Evolutionary conservation across 2,329 filamentous ascomycete genomes (phyloP), one percentile per base, ranked within the genome.

Genomic region (Calonectria crousiana): DNA sequence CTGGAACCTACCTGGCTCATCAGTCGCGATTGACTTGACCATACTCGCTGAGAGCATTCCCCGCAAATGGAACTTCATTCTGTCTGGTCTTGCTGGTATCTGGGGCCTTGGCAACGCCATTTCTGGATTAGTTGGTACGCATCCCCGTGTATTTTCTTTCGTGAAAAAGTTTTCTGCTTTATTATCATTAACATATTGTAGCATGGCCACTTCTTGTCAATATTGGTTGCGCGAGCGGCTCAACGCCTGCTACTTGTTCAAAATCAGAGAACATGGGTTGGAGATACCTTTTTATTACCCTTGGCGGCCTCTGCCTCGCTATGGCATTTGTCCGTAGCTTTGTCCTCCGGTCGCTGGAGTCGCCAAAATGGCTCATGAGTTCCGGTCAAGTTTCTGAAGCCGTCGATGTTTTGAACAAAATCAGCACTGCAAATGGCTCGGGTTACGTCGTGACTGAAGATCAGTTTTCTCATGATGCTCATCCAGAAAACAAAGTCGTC

Each of bases 231-330:
- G 34, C 52, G 20, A 73, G 68, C 32, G 75, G 73, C 11, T 76
- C 75, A n/a, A 75, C 73, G 2, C 75, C 75, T 1, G 81, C 78
- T 2, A 78, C 71, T 1, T 88, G 86, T 70, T 81, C 82, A 41
- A 82, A 79, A 68, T 67, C 75, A 2, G 80, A 84, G 26, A 88
- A 88, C 73, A 86, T 86, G 85, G 86, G 86, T 28, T 88, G 86
- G 82, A 81, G 86, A 34, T 87, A 86, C 66, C 81, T 85, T 20
- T 80, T 86, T 71, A 83, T 85, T n/a, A 82, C 84, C 0, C 82
- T 87, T 18, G 86, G 86, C 8, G 84, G 80, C 0, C 75, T 87
- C 8, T 85, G 85, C 13, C 76, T 87, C 4, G 74, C 81, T 20
- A 83, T 87, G 69, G 84, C 84, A 32, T 44, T 86, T 38, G 80